A percentile compares a stretch with the other conserved stretches of the same genome.
These are phyloP conservation scores for Cunninghamia lanceolata DNA, from an alignment of 75 land plant species.

Conservation along the genomic window DNA sequence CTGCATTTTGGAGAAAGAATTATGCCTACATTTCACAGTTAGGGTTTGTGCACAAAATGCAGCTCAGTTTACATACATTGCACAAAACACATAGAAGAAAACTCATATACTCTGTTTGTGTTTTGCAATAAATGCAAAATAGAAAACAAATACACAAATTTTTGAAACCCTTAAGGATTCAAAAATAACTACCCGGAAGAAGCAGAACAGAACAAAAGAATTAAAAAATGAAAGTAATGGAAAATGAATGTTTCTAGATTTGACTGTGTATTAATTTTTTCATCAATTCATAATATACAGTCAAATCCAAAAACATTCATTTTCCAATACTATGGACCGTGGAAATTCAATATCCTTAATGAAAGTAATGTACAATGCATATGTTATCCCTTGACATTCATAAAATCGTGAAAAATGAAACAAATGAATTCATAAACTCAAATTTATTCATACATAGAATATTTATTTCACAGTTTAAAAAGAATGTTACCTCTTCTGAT, in stretches of 20 bases:
- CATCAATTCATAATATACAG: no score
- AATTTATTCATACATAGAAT: background rate
- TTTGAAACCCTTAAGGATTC: no score
- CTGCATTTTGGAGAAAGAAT: background rate
- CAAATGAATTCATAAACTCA: background rate
- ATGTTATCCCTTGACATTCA: background rate
- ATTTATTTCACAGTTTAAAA: background rate
- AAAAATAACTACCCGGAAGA: background rate
- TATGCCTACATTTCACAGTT: background rate
- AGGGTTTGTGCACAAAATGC: background rate
- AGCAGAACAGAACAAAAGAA: background rate
- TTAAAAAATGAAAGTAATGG: background rate
- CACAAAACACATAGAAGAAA: background rate
- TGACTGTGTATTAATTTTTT: no score
- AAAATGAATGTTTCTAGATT: no score
- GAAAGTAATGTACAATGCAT: background rate
- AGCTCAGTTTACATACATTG: background rate
- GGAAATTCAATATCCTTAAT: no score
- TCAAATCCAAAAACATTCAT: no score
- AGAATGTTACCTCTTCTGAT: background rate
- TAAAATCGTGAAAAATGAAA: background rate
- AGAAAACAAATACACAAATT: no score
- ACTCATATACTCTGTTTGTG: background rate
- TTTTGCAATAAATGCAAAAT: no score
- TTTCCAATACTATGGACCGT: no score